Evolutionary conservation across 2,329 filamentous ascomycete genomes (phyloP).

Genomic region (Colletotrichum chrysophilum): DNA sequence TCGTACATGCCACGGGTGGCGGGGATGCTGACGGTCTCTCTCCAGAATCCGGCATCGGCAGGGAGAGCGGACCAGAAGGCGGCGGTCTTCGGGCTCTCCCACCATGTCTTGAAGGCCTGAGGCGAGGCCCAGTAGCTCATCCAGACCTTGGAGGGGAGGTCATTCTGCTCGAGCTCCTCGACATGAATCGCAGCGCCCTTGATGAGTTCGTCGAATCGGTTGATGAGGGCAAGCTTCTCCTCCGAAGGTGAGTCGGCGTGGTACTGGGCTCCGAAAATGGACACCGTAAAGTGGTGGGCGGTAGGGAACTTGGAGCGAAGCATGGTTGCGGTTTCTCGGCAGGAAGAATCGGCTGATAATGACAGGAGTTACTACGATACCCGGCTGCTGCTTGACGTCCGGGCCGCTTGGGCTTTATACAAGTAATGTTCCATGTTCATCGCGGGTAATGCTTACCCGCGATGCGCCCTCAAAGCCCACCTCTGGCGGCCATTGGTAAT

Average conservation of each 20-base stretch:
- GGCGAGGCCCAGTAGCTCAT: slow-evolving; percentile 18
- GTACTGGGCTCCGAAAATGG: slow-evolving; percentile 13
- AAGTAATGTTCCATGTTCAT: not conserved
- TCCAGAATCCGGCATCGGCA: slow-evolving; percentile 7
- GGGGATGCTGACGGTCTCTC: slow-evolving; percentile 15
- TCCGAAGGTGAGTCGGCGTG: slow-evolving; percentile 9
- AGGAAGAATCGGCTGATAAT: not conserved
- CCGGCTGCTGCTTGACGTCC: not conserved
- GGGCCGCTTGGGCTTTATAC: not conserved
- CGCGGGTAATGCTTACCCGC: not conserved
- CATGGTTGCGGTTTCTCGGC: not conserved
- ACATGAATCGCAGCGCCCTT: slow-evolving; percentile 12
- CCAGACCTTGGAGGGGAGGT: slow-evolving; percentile 17
- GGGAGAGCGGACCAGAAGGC: slow-evolving; percentile 6
- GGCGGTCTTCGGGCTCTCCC: slow-evolving; percentile 5
- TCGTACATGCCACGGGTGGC: slow-evolving; percentile 13
- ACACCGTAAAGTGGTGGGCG: slow-evolving; percentile 18
- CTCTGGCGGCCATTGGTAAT: not conserved
- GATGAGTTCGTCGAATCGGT: slow-evolving; percentile 6
- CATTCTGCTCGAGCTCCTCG: slow-evolving; percentile 18
- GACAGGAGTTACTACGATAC: not conserved
- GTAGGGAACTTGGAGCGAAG: slow-evolving; percentile 17
- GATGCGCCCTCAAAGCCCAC: not conserved
- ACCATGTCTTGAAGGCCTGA: slow-evolving; percentile 14
- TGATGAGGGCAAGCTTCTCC: slow-evolving; percentile 11